Evolutionary conservation across 2,329 filamentous ascomycete species (phyloP), one percentile per base, ranked within the genome.

Genomic region (Rutstroemia sp.): DNA sequence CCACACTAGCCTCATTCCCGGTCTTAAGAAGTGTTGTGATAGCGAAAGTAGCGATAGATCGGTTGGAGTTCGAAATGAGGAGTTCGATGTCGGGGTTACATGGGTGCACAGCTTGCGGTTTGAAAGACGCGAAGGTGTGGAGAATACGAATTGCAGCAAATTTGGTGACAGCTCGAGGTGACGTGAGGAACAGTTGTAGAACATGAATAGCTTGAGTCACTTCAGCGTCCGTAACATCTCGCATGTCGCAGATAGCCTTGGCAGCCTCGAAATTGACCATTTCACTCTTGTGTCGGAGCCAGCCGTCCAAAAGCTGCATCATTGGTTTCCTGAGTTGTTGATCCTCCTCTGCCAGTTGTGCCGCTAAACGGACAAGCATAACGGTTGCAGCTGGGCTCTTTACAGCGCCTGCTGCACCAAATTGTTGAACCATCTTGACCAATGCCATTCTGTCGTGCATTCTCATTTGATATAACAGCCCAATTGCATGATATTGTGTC

Each of bases 351-450:
- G 92, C 92, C 60, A 99, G 78, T 77, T 96, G 94, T 44, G 92
- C 89, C 37, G 94, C 94, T 62, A 99, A 76, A 64, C 94, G 83
- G 55, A 99, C 94, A 27, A 99, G 80, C 82, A 99, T 86, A 51
- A 99, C 84, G 57, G 92, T 87, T 37, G 92, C 94, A 58, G 92
- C 89, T 19, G 94, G 91, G 73, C 89, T 96, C 83, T 96, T 97
- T 60, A 97, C 87, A 10, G 90, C 90, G 57, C 94, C 94, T 16
- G 91, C 83, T 53, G 87, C 86, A 52, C 91, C 91, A 71, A 96
- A 97, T 73, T 99, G 94, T 76, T 99, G 94, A n/a, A 99, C 92
- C 94, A 99, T 97, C 81, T 99, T 99, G 59, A 97, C 92, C 66
- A 99, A 76, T 21, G 94, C 92, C 94, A 99, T 99, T 67, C 94